Evolutionary conservation across 345 rosid species (phyloP).

Genomic region (Euphorbia lathyris): DNA sequence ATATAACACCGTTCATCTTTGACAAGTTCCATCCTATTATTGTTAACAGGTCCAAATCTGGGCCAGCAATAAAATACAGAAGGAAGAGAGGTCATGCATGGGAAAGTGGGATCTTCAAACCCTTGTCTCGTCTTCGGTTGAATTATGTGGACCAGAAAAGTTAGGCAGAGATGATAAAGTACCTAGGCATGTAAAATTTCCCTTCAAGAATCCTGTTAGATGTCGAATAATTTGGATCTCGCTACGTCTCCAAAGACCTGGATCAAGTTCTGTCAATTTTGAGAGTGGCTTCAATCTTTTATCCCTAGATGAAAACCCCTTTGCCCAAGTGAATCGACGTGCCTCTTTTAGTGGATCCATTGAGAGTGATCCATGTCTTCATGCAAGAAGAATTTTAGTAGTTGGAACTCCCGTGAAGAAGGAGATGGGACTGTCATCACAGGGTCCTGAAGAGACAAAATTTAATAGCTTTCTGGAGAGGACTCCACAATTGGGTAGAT

Average conservation of each 20-base stretch:
- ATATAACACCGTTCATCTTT: constrained; percentile 6
- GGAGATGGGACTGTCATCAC: constrained; percentile 38
- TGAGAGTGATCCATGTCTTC: constrained; percentile 72
- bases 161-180: constrained; percentile 41
- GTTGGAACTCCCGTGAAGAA: constrained; percentile 55
- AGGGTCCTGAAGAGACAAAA: constrained; percentile 52
- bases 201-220: constrained; percentile 67
- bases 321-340: constrained; percentile 63
- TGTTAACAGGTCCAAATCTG: constrained; percentile 79
- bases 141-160: constrained; percentile 70
- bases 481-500: constrained; percentile 74
- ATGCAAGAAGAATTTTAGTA: constrained; percentile 75
- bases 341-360: constrained; percentile 80
- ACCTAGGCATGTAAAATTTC: constrained; percentile 81
- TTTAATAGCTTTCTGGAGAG: constrained; percentile 67
- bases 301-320: constrained; percentile 84
- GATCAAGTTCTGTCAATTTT: constrained; percentile 78
- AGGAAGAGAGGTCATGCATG: constrained; percentile 74
- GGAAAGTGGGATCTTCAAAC: constrained; percentile 97
- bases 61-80: constrained; percentile 81
- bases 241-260: constrained; percentile 70
- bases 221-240: constrained; percentile 89
- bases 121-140: constrained; percentile 59
- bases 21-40: constrained; percentile 18
- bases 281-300: constrained; percentile 66